Percentiles rank a stretch among this genome's conserved stretches.
These are phyloP conservation scores for Meira miltonrushii DNA, from an alignment of 1,284 basidiomycete genomes.

Conservation along the genomic window DNA sequence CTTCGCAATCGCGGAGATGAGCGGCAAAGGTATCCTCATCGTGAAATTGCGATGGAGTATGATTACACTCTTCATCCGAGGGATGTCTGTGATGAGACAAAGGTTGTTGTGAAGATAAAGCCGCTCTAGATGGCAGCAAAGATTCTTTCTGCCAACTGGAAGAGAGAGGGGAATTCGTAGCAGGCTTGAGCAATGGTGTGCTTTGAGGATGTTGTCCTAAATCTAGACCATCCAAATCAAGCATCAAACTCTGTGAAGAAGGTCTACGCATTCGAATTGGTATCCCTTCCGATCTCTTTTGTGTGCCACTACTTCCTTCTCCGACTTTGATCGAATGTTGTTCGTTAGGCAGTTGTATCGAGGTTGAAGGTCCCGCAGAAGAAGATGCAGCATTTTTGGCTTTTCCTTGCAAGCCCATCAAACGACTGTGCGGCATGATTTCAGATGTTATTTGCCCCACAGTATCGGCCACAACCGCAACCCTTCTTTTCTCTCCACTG, in stretches of 20 bases:
- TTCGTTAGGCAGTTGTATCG: no score
- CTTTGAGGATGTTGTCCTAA: constrained; percentile 19
- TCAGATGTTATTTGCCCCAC: no score
- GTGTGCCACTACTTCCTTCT: neutral
- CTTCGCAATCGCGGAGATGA: constrained; percentile 36
- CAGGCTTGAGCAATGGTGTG: no score
- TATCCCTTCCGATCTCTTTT: neutral
- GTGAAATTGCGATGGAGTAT: neutral
- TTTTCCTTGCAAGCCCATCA: no score
- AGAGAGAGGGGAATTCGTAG: neutral
- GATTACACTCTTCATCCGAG: neutral
- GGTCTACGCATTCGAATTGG: neutral
- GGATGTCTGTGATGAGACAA: neutral
- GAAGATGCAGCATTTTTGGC: no score
- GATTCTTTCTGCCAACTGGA: no score
- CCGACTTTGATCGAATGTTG: neutral
- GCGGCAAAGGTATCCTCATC: constrained; percentile 32
- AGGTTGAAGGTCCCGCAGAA: no score
- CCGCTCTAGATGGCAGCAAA: neutral
- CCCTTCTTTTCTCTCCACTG: no score
- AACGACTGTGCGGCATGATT: no score
- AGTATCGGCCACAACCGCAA: no score
- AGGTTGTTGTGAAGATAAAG: neutral
- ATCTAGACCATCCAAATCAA: constrained; percentile 41
- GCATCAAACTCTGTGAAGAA: constrained; percentile 21